Conservation (phyloP, 139 green algal genomes). For the Raphidocelis subcapitata region DNA sequence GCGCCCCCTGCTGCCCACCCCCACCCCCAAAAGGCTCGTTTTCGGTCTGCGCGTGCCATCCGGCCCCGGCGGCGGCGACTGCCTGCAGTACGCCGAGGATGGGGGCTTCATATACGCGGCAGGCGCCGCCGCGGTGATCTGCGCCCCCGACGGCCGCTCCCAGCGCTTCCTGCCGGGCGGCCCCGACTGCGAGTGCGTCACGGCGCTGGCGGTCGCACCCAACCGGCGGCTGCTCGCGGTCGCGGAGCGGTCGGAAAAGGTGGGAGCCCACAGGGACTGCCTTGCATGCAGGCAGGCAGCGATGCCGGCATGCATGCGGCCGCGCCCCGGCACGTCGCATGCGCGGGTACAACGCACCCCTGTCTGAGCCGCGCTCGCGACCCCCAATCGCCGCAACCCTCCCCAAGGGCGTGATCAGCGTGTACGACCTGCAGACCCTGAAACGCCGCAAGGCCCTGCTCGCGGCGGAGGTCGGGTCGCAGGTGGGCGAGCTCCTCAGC, state of each 20-base stretch:
- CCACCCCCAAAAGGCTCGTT: too few relatives aligned
- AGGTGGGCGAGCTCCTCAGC: slow-evolving; percentile 45
- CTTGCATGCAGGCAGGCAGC: too few relatives aligned
- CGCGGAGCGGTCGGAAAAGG: slow-evolving; percentile 74
- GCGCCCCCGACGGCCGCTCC: slow-evolving; percentile 56
- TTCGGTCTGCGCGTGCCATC: slow-evolving; percentile 60
- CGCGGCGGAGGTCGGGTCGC: slow-evolving; percentile 61
- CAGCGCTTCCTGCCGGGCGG: slow-evolving; percentile 71
- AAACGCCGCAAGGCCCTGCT: slow-evolving; percentile 85
- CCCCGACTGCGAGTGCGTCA: slow-evolving; percentile 73
- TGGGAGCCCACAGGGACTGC: too few relatives aligned
- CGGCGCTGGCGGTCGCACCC: slow-evolving; percentile 66
- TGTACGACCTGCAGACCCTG: slow-evolving; percentile 87
- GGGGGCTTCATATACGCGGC: slow-evolving; percentile 71
- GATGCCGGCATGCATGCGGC: too few relatives aligned
- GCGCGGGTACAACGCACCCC: slow-evolving; percentile 1
- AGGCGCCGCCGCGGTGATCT: slow-evolving; percentile 79
- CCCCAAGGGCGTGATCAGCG: slow-evolving; percentile 59
- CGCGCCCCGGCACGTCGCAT: too few relatives aligned
- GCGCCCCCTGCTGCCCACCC: too few relatives aligned
- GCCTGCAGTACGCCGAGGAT: slow-evolving; percentile 78
- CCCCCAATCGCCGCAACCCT: too few relatives aligned
- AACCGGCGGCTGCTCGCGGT: slow-evolving; percentile 78
- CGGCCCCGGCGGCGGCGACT: slow-evolving; percentile 61
- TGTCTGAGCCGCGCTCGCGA: too few relatives aligned